Conservation (phyloP, 2,329 filamentous ascomycete genomes). For the Allantophomopsis cytisporea region DNA sequence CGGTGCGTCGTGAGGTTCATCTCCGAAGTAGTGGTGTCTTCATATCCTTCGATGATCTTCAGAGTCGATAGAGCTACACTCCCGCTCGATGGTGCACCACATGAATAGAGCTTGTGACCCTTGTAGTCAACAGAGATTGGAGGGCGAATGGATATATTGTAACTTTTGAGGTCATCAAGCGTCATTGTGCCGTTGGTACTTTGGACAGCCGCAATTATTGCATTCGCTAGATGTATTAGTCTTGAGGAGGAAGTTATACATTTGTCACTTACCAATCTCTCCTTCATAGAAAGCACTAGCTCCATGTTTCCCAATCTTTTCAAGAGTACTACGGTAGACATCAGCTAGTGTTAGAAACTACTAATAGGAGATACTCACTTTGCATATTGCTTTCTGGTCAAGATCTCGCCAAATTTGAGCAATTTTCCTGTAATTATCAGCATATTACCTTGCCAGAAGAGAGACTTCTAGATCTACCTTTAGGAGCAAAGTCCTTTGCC, state of each 20-base stretch:
- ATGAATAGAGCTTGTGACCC: conserved; percentile 55
- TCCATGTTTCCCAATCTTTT: conserved; percentile 44
- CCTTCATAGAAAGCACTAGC: conserved; percentile 49
- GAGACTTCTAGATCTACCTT: conserved; percentile 22
- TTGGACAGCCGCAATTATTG: conserved; percentile 44
- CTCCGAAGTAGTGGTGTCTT: conserved; percentile 33
- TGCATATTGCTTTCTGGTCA: conserved; percentile 52
- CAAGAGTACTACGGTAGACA: conserved; percentile 32
- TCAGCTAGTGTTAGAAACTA: no score
- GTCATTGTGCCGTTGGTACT: conserved; percentile 54
- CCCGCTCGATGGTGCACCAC: conserved; percentile 66
- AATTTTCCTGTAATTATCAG: conserved; percentile 27
- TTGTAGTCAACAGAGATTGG: conserved; percentile 52
- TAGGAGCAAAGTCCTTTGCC: conserved; percentile 58
- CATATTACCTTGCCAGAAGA: background rate
- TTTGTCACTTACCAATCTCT: conserved; percentile 24
- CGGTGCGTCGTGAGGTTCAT: conserved; percentile 64
- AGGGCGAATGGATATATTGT: conserved; percentile 50
- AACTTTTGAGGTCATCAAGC: conserved; percentile 46
- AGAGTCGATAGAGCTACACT: conserved; percentile 52
- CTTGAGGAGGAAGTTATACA: no score
- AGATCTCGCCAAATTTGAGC: conserved; percentile 43
- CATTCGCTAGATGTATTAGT: conserved; percentile 27
- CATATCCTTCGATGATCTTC: conserved; percentile 64
- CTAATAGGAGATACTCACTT: conserved; percentile 17